Conservation (phyloP, 331 rosid genomes). For the Pyrus hybrid region DNA sequence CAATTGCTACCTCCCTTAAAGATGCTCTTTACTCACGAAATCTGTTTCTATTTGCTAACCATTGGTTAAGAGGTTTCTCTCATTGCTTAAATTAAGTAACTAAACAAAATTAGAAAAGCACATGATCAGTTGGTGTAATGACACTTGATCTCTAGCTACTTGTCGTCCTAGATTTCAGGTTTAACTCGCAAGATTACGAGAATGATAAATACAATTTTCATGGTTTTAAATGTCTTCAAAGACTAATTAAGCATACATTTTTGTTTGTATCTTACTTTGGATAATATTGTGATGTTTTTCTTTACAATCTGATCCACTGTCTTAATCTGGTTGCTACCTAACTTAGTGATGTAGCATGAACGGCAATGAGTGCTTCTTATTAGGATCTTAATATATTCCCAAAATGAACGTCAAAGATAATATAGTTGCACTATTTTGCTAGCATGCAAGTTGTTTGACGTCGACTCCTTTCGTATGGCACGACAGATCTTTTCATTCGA, state of each 20-base stretch:
- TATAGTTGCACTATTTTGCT: background rate
- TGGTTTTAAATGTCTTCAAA: no score
- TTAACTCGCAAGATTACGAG: background rate
- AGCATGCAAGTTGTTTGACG: conserved; percentile 18
- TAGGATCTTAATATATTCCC: background rate
- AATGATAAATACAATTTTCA: no score
- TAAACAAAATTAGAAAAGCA: background rate
- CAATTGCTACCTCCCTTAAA: no score
- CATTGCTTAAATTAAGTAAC: background rate
- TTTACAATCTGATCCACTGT: background rate
- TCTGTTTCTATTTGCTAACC: background rate
- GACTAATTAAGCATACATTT: no score
- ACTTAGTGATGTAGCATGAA: background rate
- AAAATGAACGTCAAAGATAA: background rate
- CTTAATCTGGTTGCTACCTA: background rate
- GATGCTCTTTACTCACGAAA: no score
- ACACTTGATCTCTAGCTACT: background rate
- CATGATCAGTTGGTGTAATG: background rate
- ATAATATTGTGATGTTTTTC: background rate
- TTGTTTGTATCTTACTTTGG: background rate
- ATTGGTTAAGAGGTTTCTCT: background rate
- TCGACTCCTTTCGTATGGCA: background rate
- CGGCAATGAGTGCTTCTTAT: background rate
- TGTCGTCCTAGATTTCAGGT: no score
- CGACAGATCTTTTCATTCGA: background rate